Base-by-base conservation (phyloP, 164 flowering plant species). In the Kingdonia uniflora region DNA sequence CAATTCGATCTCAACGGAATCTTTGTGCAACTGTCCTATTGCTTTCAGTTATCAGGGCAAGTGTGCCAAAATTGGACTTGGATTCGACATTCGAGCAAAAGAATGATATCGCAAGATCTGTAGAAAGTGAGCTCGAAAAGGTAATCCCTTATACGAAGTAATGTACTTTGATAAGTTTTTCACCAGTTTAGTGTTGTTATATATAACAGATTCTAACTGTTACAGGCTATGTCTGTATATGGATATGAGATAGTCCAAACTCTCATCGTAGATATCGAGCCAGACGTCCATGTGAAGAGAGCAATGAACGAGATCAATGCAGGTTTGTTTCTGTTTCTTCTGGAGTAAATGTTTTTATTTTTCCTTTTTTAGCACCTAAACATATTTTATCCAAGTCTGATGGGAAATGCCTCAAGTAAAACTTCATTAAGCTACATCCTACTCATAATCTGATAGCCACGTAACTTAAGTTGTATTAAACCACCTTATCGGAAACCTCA, bases 301-400 rank as follows among this genome's bases (percentile, higher is more conserved):
- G 85, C 95, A 51, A 87, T 84, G 88, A 84, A 87, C 55, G 95
- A 87, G 74, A 86, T 86, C 6, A 83, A 86, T 77, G 95, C 95
- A 57, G 95, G 90, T 76, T 73, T 26, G 16, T 16, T 5, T 42
- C 20, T 20, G 14, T 38, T 1, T 14, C 25, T 5, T 42, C 16
- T 29, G 11, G 14, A 16, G 43, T 51, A n/a, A 24, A 16, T 51
- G 23, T n/a, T n/a, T n/a, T n/a, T n/a, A n/a, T n/a, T n/a, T n/a
- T n/a, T n/a, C n/a, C n/a, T n/a, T n/a, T n/a, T n/a, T n/a, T n/a
- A n/a, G n/a, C n/a, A n/a, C n/a, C n/a, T n/a, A n/a, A n/a, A n/a
- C n/a, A n/a, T n/a, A n/a, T n/a, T n/a, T n/a, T n/a, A n/a, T n/a
- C n/a, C n/a, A n/a, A n/a, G n/a, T n/a, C n/a, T n/a, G n/a, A n/a